Conservation (phyloP, 1,284 basidiomycete species). For the Tilletia caries region DNA sequence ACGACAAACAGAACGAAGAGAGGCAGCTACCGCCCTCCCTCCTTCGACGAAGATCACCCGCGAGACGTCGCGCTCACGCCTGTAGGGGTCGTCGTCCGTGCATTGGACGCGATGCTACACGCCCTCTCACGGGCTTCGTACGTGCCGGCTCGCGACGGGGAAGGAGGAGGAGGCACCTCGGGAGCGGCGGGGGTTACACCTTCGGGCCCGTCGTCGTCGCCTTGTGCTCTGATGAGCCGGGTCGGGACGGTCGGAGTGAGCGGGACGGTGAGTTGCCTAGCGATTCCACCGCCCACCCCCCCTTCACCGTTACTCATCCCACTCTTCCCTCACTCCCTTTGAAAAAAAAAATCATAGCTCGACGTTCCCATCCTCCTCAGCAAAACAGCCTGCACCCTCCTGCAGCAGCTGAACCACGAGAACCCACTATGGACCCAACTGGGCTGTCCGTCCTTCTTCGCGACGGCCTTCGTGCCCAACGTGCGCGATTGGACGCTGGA, state of each 20-base stretch:
- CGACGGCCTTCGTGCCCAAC: constrained; percentile 3
- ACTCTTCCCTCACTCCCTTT: too few species aligned
- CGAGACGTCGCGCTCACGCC: not conserved
- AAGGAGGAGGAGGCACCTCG: too few species aligned
- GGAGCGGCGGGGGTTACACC: too few species aligned
- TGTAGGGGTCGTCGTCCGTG: not conserved
- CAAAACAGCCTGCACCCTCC: not conserved
- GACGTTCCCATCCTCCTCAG: constrained; percentile 8
- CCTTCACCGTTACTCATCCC: not conserved
- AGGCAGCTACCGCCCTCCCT: not conserved
- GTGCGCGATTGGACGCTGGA: constrained; percentile 1
- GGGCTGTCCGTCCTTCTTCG: constrained; percentile 10
- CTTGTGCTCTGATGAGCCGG: not conserved
- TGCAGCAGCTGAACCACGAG: not conserved
- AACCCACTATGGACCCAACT: not conserved
- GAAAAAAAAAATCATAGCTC: not conserved
- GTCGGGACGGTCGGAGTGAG: not conserved
- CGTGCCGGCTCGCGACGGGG: not conserved
- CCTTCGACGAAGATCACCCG: not conserved
- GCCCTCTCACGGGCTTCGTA: not conserved
- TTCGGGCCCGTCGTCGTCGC: not conserved
- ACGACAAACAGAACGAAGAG: not conserved
- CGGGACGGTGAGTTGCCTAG: not conserved
- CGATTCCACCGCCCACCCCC: not conserved
- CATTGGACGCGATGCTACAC: not conserved